These are phyloP conservation scores for Lactifluus subvellereus DNA, from an alignment of 768 basidiomycete species.

Conservation along the genomic window DNA sequence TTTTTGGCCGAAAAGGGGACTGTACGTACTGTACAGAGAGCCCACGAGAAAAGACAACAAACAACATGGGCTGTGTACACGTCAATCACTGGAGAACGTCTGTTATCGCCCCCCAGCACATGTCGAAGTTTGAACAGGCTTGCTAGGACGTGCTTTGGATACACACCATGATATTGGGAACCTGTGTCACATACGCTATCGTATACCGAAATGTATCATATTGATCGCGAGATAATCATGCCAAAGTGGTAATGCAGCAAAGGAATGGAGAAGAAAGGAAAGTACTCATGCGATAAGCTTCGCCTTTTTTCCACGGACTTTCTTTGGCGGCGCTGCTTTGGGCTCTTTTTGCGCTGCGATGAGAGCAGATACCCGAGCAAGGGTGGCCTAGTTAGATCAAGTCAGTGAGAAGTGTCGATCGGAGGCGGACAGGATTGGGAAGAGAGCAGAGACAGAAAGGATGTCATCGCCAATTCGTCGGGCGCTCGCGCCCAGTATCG, in stretches of 20 bases:
- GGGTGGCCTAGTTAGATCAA: constrained; percentile 47
- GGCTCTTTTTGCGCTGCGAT: constrained; percentile 64
- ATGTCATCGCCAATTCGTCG: constrained; percentile 74
- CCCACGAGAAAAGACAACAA: not conserved
- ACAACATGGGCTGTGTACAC: not conserved
- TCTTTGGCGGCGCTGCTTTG: constrained; percentile 61
- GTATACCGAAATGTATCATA: not conserved
- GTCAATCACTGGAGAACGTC: not conserved
- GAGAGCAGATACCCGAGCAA: constrained; percentile 73
- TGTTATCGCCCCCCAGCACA: not conserved
- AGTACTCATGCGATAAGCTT: not conserved
- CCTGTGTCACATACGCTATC: not conserved
- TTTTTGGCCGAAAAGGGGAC: not conserved
- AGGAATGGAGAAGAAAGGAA: not conserved
- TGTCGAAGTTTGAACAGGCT: not conserved
- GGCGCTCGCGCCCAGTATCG: constrained; percentile 49
- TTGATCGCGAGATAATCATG: not conserved
- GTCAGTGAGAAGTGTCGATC: not conserved
- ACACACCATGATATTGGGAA: not conserved
- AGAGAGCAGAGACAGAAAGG: constrained; percentile 7
- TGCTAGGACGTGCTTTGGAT: not conserved
- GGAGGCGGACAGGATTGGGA: not conserved
- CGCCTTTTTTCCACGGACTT: constrained; percentile 67
- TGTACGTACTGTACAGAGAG: too few species aligned
- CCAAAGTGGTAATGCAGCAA: not conserved